Conservation (phyloP, 306 rosid genomes). For the Prosopis cineraria region DNA sequence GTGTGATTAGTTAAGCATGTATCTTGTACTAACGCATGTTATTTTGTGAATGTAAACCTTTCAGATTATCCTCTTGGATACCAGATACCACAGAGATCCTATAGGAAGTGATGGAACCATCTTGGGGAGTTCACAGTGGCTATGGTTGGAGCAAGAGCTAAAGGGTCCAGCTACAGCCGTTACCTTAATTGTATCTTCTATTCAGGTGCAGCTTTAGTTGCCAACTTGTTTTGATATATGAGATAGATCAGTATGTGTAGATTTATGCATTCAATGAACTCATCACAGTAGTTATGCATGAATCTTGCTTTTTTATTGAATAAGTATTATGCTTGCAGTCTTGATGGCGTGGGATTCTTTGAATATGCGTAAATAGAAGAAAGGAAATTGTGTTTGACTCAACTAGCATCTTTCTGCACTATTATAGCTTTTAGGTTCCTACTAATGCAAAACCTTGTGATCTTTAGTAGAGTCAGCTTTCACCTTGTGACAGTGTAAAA, state of each 20-base stretch:
- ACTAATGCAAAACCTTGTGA: conserved; percentile 14
- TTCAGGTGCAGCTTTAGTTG: conserved; percentile 57
- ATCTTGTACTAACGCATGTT: conserved; percentile 28
- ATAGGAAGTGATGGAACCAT: conserved; percentile 74
- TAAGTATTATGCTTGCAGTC: conserved; percentile 6
- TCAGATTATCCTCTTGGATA: conserved; percentile 62
- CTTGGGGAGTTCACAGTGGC: conserved; percentile 75
- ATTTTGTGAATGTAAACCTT: conserved; percentile 16
- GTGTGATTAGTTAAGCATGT: conserved; percentile 4
- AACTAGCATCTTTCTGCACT: not conserved
- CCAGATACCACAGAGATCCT: conserved; percentile 86
- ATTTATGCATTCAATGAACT: not conserved
- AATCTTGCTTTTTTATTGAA: conserved; percentile 18
- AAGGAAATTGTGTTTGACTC: not conserved
- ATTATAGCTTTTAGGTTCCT: conserved; percentile 8
- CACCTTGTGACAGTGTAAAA: too few species aligned
- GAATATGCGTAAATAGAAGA: not conserved
- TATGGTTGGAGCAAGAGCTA: conserved; percentile 76
- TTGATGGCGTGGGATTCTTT: not conserved
- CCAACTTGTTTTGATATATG: not conserved
- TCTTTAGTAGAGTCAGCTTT: not conserved
- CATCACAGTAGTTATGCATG: conserved; percentile 1
- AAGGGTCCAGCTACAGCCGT: conserved; percentile 61
- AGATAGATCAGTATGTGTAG: conserved; percentile 2
- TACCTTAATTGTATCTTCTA: conserved; percentile 77